Percentiles rank a stretch among this genome's conserved stretches.
These are phyloP conservation scores for Scedosporium boydii DNA, from an alignment of 2,329 filamentous ascomycete genomes.

Conservation along the genomic window DNA sequence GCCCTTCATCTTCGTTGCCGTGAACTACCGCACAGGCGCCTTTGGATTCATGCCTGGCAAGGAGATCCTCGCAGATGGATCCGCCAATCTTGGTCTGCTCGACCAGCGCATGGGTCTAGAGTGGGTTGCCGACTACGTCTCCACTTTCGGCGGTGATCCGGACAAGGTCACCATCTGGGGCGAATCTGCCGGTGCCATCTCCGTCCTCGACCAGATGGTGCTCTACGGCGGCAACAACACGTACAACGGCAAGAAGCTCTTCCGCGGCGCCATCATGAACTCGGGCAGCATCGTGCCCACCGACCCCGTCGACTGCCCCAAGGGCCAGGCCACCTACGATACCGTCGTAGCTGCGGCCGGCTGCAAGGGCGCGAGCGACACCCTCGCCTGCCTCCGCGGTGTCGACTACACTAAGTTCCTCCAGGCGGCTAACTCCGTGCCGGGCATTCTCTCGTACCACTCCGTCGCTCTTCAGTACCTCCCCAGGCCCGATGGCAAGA, in stretches of 20 bases:
- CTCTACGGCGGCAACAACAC: conserved; percentile 51
- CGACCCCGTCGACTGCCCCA: conserved; percentile 41
- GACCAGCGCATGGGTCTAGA: conserved; percentile 52
- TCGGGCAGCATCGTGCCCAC: conserved; percentile 41
- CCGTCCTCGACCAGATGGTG: conserved; percentile 52
- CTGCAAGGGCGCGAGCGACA: conserved; percentile 39
- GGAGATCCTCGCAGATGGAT: conserved; percentile 44
- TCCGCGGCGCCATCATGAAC: conserved; percentile 57
- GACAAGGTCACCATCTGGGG: conserved; percentile 57
- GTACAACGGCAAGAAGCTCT: conserved; percentile 55
- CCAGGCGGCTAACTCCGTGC: conserved; percentile 48
- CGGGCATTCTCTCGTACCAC: conserved; percentile 44
- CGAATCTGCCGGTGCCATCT: conserved; percentile 49
- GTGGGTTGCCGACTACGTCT: conserved; percentile 58
- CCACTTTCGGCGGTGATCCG: conserved; percentile 56
- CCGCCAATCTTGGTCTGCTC: conserved; percentile 48
- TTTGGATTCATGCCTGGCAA: conserved; percentile 53
- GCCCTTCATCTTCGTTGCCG: conserved; percentile 52
- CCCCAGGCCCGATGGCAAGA: conserved; percentile 48
- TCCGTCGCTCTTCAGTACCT: conserved; percentile 52
- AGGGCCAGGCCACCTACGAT: conserved; percentile 47
- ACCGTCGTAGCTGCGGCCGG: conserved; percentile 39
- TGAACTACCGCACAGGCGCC: conserved; percentile 55
- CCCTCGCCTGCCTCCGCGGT: conserved; percentile 44
- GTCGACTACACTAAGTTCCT: conserved; percentile 42